Base-by-base conservation (phyloP, 1,284 basidiomycete species). In the Cryptococcus sp. region DNA sequence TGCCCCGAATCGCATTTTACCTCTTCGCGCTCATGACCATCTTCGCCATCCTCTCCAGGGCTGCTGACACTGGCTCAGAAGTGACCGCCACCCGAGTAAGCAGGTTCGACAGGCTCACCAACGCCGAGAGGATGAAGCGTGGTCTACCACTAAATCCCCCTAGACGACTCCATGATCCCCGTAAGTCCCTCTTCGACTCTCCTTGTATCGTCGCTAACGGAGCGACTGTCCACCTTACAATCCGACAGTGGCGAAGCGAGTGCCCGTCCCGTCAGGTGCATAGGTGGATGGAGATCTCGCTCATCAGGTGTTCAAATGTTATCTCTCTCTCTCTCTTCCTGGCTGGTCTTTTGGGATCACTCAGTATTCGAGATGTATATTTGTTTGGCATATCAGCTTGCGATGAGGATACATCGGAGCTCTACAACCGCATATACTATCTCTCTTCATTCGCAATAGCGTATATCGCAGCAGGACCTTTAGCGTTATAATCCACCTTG, bases 401-500 rank as follows among this genome's bases (percentile, higher is more conserved):
- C 7, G 31, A 10, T 13, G 13, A 35, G 8, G 7, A 35, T 35
- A 13, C 31, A 10, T 35, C 31, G 31, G 8, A 4, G 4, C 31
- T 13, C 8, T 35, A 35, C 8, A 35, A 13, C 5, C 7, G 31
- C 31, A 35, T 35, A 35, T 35, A 45, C 51, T 47, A 61, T 55
- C 57, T 59, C n/a, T 64, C 67, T 5, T 72, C 67, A 5, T 54
- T 48, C 35, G 62, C 56, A 15, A 71, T 65, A n/a, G 70, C 61
- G 51, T 78, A 73, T 42, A 78, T 74, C 10, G 71, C 71, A 8
- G 73, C 68, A 1, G 78, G 78, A 3, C 78, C 79, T 44, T 72
- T 70, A 11, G 67, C 59, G 62, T 80, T 79, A 64, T 80, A 80
- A 53, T 80, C 75, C 6, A 74, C 63, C 59, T 80, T 80, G 48